Conservation (phyloP, 345 rosid genomes). For the Eucalyptus pauciflora region DNA sequence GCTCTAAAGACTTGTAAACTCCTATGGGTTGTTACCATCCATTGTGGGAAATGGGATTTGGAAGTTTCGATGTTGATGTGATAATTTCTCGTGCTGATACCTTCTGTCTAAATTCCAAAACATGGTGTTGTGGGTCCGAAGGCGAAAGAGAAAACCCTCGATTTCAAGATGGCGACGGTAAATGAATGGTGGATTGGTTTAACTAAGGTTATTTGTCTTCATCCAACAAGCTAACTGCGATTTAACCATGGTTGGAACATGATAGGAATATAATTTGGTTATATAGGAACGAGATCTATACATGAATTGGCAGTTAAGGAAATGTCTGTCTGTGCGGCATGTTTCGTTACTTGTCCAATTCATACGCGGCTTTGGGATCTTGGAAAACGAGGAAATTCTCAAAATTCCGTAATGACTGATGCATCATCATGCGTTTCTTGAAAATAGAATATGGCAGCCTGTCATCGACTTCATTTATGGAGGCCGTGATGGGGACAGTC, state of each 20-base stretch:
- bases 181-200: neutral
- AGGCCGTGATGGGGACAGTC: neutral
- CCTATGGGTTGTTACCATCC: neutral
- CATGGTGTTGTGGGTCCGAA: rapidly evolving
- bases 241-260: neutral
- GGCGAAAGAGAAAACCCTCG: neutral
- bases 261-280: neutral
- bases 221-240: neutral
- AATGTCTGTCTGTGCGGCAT: neutral
- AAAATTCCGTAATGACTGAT: neutral
- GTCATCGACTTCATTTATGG: neutral
- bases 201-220: neutral
- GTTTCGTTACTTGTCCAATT: neutral
- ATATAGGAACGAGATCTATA: neutral
- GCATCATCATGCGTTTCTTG: neutral
- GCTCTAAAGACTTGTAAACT: neutral
- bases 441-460: neutral
- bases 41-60: neutral
- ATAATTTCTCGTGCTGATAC: neutral
- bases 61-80: neutral
- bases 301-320: rapidly evolving
- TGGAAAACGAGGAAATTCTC: neutral
- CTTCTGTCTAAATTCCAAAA: neutral
- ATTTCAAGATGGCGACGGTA: neutral
- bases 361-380: neutral